These are phyloP conservation scores for Aspergillus bertholletiae DNA, from an alignment of 495 filamentous ascomycete species.

Conservation along the genomic window DNA sequence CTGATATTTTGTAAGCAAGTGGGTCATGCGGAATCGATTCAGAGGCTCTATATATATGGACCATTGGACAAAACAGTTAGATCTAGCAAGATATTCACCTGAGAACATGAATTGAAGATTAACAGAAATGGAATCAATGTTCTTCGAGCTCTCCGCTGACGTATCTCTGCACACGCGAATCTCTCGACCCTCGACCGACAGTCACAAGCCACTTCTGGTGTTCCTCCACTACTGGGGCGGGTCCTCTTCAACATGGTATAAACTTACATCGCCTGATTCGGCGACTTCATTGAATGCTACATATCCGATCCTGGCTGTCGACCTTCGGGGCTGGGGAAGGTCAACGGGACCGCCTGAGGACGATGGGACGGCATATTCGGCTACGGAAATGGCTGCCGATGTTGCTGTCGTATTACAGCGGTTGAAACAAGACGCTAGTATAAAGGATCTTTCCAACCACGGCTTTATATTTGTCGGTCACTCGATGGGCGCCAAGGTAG, in stretches of 20 bases:
- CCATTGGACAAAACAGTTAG: too few relatives aligned
- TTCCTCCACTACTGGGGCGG: constrained; percentile 47
- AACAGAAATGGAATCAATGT: not conserved
- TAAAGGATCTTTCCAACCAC: constrained; percentile 9
- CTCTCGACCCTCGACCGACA: not conserved
- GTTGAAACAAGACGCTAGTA: constrained; percentile 7
- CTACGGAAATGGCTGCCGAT: constrained; percentile 27
- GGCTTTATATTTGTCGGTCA: constrained; percentile 36
- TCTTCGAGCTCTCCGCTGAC: not conserved
- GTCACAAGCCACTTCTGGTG: constrained; percentile 23
- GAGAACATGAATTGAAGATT: too few relatives aligned
- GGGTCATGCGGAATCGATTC: too few relatives aligned
- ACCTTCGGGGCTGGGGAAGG: constrained; percentile 39
- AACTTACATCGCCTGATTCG: constrained; percentile 22
- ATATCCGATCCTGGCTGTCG: constrained; percentile 27
- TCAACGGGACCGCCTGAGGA: constrained; percentile 26
- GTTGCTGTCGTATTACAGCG: constrained; percentile 20
- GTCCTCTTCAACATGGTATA: constrained; percentile 33
- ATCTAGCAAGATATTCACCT: too few relatives aligned
- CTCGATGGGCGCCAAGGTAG: constrained; percentile 45
- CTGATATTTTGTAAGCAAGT: too few relatives aligned
- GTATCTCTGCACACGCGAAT: constrained; percentile 10
- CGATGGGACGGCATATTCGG: constrained; percentile 18
- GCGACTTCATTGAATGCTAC: constrained; percentile 9
- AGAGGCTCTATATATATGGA: too few relatives aligned